Conservation (phyloP, 2,329 filamentous ascomycete genomes). For the Fusarium sp. region DNA sequence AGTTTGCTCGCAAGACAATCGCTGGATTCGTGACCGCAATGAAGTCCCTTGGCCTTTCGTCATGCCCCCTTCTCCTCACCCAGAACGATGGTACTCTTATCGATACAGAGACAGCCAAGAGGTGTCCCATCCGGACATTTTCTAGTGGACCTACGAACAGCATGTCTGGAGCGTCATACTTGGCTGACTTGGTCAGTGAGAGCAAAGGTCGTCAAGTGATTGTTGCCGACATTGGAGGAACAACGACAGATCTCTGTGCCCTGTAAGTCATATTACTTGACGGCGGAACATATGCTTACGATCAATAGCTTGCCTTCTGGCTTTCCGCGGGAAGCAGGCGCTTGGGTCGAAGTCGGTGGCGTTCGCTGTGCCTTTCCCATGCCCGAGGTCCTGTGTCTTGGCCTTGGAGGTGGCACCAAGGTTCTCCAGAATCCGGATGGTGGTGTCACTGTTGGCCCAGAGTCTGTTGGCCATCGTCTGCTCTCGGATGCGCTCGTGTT, state of each 20-base stretch:
- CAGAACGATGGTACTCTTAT: not conserved
- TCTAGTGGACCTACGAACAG: constrained; percentile 71
- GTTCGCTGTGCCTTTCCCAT: not conserved
- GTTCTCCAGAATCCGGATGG: constrained; percentile 41
- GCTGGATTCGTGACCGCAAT: constrained; percentile 64
- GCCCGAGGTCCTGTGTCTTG: not conserved
- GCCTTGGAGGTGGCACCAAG: not conserved
- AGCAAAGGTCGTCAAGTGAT: constrained; percentile 50
- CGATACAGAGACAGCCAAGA: not conserved
- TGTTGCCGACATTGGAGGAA: constrained; percentile 74
- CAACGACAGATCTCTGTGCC: constrained; percentile 63
- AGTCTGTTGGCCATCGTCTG: not conserved
- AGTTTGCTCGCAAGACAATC: constrained; percentile 67
- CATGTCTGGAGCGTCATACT: constrained; percentile 70
- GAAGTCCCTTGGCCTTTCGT: not conserved
- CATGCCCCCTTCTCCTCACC: not conserved
- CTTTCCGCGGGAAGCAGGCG: not conserved
- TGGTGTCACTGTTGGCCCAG: constrained; percentile 21
- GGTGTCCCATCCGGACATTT: constrained; percentile 69
- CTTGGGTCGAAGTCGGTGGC: not conserved
- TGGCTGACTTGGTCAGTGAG: constrained; percentile 53
- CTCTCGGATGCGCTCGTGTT: constrained; percentile 1
- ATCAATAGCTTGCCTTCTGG: not conserved
- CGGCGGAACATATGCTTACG: not conserved
- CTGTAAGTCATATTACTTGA: not conserved